phyloP scores from a whole-genome alignment of 2,329 filamentous ascomycete genomes.

The Dactylellina sp. region DNA sequence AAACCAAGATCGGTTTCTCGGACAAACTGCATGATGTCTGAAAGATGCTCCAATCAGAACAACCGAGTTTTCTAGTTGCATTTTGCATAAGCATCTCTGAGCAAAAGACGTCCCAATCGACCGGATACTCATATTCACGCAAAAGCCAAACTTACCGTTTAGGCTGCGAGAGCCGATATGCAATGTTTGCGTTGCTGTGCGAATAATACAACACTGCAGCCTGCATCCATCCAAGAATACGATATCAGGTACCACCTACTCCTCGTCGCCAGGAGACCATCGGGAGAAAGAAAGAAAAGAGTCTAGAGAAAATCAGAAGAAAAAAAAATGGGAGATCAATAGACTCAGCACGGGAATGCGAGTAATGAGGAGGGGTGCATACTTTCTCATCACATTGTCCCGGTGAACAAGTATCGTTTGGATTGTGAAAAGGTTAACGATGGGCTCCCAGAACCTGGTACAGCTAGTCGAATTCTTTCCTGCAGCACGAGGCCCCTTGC shows the following conservation, averaged over 20 bases:
- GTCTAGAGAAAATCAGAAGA: constrained; percentile 17
- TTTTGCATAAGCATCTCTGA: constrained; percentile 9
- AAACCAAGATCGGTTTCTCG: constrained; percentile 35
- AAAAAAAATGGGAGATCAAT: not conserved
- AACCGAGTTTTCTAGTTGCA: not conserved
- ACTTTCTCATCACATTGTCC: constrained; percentile 55
- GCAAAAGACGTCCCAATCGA: constrained; percentile 6
- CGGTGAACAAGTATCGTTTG: constrained; percentile 45
- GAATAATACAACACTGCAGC: constrained; percentile 55
- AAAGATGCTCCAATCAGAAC: constrained; percentile 39
- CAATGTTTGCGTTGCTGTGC: constrained; percentile 55
- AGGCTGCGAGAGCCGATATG: constrained; percentile 45
- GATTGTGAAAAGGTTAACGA: constrained; percentile 35
- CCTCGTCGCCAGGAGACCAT: not conserved
- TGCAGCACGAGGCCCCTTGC: constrained; percentile 54
- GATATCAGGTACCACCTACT: constrained; percentile 32
- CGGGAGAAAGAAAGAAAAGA: not conserved
- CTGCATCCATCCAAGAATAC: constrained; percentile 34
- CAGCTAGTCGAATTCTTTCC: constrained; percentile 54
- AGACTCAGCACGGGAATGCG: constrained; percentile 43
- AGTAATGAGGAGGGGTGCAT: constrained; percentile 55
- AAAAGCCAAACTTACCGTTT: constrained; percentile 20
- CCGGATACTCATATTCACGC: not conserved
- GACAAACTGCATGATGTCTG: constrained; percentile 30
- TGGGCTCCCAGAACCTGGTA: constrained; percentile 46